phyloP scores from a whole-genome alignment of 2,329 filamentous ascomycete species.

The Leptographium flavum region DNA sequence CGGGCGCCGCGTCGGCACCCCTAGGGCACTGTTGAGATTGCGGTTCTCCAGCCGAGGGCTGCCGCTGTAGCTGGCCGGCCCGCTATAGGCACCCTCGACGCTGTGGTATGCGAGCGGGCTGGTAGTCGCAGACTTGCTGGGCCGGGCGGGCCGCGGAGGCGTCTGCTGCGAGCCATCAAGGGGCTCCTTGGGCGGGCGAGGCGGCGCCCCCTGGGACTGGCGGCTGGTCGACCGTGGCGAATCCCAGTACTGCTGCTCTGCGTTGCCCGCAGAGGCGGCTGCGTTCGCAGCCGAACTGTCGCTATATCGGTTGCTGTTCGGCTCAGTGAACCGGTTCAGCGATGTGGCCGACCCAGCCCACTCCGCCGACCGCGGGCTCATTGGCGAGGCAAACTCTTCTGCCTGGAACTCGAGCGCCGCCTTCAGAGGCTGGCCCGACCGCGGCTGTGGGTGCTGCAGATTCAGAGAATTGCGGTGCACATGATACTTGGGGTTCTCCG shows the following conservation, averaged over 20 bases:
- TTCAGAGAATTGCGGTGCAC: constrained; percentile 70
- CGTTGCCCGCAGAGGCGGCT: neutral
- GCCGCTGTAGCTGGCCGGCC: constrained; percentile 30
- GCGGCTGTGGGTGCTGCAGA: constrained; percentile 65
- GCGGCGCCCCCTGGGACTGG: constrained; percentile 23
- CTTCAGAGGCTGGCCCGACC: constrained; percentile 59
- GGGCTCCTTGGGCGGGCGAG: constrained; percentile 49
- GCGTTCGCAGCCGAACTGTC: constrained; percentile 22
- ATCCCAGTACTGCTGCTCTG: constrained; percentile 25
- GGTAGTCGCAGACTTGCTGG: constrained; percentile 36
- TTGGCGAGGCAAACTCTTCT: constrained; percentile 47
- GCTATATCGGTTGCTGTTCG: constrained; percentile 33
- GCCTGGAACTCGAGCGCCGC: constrained; percentile 58
- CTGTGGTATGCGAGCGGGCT: constrained; percentile 43
- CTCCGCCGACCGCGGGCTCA: constrained; percentile 45
- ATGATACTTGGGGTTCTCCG: constrained; percentile 65
- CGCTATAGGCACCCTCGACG: constrained; percentile 36
- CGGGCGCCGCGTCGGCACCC: constrained; percentile 37
- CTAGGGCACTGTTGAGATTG: constrained; percentile 38
- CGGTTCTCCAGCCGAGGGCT: constrained; percentile 43
- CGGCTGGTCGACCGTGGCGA: constrained; percentile 26
- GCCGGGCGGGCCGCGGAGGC: constrained; percentile 30
- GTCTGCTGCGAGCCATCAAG: constrained; percentile 26
- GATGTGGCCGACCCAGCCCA: constrained; percentile 49
- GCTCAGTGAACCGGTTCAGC: constrained; percentile 35